A percentile compares a stretch with the other conserved stretches of the same genome.
These are phyloP conservation scores for Saitozyma podzolica DNA, from an alignment of 768 basidiomycete genomes.

Conservation along the genomic window DNA sequence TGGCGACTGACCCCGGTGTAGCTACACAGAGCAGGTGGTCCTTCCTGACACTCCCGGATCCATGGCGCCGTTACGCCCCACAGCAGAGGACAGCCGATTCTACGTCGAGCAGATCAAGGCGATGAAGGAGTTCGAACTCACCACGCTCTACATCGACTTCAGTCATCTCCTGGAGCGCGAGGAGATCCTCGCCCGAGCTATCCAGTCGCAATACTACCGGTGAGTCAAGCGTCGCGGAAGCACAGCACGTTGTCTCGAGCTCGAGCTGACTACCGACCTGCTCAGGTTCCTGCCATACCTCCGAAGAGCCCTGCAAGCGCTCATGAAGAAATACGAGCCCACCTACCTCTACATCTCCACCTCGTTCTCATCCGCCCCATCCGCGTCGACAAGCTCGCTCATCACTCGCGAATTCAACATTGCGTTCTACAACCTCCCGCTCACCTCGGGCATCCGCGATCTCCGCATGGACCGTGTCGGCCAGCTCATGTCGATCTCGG, in stretches of 20 bases:
- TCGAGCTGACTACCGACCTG: neutral
- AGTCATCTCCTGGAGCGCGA: constrained; percentile 84
- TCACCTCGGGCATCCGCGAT: constrained; percentile 92
- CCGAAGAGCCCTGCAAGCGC: constrained; percentile 81
- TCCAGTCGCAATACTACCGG: constrained; percentile 92
- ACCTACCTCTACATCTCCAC: constrained; percentile 94
- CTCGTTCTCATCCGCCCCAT: constrained; percentile 61
- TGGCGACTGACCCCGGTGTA: constrained; percentile 46
- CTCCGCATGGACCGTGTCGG: constrained; percentile 91
- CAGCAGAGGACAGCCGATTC: constrained; percentile 64
- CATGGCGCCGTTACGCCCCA: constrained; percentile 20
- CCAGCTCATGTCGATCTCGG: constrained; percentile 88
- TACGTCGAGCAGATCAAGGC: constrained; percentile 92
- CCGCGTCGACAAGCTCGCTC: constrained; percentile 73
- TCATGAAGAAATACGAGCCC: constrained; percentile 85
- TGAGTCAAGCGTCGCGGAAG: constrained; percentile 25
- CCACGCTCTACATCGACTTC: constrained; percentile 95
- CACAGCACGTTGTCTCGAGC: neutral
- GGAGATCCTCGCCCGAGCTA: constrained; percentile 89
- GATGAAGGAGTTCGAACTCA: constrained; percentile 91
- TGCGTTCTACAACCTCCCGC: constrained; percentile 90
- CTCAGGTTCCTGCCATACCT: constrained; percentile 82
- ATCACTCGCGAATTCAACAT: constrained; percentile 91
- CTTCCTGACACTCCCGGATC: constrained; percentile 78
- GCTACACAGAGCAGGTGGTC: constrained; percentile 79